phyloP scores from a whole-genome alignment of 2,329 filamentous ascomycete genomes.

The Colletotrichum truncatum region DNA sequence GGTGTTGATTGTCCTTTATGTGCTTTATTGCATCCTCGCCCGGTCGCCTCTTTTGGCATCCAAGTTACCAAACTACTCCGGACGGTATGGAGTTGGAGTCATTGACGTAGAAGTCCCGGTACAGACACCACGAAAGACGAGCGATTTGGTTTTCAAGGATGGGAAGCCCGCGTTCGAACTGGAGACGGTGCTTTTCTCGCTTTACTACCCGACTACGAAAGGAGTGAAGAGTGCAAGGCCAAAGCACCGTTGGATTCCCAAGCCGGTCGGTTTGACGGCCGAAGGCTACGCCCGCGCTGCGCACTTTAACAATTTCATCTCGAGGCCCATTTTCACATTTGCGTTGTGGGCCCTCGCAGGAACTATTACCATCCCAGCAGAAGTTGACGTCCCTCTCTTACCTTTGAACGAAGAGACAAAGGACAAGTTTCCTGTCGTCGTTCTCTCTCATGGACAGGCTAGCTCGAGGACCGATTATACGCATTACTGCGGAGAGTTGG shows the following conservation, averaged over 20 bases:
- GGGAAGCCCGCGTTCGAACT: slow-evolving; percentile 53
- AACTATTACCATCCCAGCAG: slow-evolving; percentile 55
- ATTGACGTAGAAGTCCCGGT: slow-evolving; percentile 58
- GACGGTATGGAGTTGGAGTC: slow-evolving; percentile 53
- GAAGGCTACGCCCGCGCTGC: slow-evolving; percentile 57
- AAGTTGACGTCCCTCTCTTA: slow-evolving; percentile 54
- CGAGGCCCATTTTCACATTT: slow-evolving; percentile 52
- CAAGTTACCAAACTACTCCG: slow-evolving; percentile 53
- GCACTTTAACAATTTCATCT: slow-evolving; percentile 51
- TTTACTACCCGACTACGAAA: slow-evolving; percentile 56
- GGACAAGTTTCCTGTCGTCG: slow-evolving; percentile 51
- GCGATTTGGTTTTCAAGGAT: slow-evolving; percentile 44
- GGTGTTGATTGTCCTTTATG: slow-evolving; percentile 41
- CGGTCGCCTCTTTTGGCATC: slow-evolving; percentile 53
- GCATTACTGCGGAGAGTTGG: slow-evolving; percentile 58
- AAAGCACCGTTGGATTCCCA: slow-evolving; percentile 55
- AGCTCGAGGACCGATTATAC: slow-evolving; percentile 61
- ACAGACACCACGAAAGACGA: slow-evolving; percentile 39
- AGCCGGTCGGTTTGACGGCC: slow-evolving; percentile 53
- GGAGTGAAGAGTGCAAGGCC: slow-evolving; percentile 35
- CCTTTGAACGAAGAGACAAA: slow-evolving; percentile 33
- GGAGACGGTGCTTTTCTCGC: slow-evolving; percentile 56
- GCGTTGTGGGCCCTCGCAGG: slow-evolving; percentile 53
- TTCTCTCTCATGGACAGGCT: slow-evolving; percentile 63
- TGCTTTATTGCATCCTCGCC: slow-evolving; percentile 49